Conservation (phyloP, 345 rosid species). For the Syzygium oleosum region DNA sequence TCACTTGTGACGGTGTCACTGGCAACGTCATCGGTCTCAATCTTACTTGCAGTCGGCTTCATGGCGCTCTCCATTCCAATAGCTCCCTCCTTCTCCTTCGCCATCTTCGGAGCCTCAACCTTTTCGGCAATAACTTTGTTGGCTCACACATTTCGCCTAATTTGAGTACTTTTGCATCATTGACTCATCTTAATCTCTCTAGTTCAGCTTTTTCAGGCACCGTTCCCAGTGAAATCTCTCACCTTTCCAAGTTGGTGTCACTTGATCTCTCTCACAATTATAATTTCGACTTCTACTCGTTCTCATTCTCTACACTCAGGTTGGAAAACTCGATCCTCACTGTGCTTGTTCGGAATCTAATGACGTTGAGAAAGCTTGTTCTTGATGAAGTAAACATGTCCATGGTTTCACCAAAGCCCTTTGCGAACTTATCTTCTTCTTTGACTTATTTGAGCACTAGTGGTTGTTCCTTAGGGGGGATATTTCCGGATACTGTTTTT, state of each 20-base stretch:
- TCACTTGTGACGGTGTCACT: background rate
- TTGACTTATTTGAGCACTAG: background rate
- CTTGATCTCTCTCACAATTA: background rate
- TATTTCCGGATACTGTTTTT: background rate
- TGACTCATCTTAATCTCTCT: background rate
- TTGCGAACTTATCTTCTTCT: background rate
- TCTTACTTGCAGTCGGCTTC: background rate
- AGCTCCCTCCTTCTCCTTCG: background rate
- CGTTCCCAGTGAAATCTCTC: background rate
- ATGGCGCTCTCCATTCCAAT: background rate
- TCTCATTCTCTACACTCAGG: too few relatives aligned
- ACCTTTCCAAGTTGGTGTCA: background rate
- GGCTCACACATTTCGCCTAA: background rate
- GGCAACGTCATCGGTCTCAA: background rate
- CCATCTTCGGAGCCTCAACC: background rate
- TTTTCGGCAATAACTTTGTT: background rate
- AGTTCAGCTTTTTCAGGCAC: background rate
- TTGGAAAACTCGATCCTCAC: background rate
- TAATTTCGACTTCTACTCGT: rapidly evolving
- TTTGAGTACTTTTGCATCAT: background rate
- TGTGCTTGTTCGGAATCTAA: background rate
- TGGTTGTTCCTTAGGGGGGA: background rate
- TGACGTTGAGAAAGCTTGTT: background rate
- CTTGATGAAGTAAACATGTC: background rate
- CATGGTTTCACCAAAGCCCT: background rate